Base-by-base conservation (phyloP, 805 yeast species). In the Saccharomycopsis synnaedendra region DNA sequence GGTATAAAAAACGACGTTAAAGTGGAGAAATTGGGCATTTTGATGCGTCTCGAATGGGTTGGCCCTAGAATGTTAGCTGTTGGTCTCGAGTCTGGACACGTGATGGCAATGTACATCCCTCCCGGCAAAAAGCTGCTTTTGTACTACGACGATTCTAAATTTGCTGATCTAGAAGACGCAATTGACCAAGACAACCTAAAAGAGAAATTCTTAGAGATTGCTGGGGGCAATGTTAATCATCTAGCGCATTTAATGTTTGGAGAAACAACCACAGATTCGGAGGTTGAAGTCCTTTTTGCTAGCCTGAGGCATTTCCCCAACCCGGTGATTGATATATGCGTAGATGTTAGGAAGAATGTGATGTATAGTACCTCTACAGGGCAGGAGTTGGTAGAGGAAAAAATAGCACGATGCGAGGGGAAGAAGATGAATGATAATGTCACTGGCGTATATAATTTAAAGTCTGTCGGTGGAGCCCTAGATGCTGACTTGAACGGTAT, bases 21-120 rank as follows among this genome's bases (percentile, higher is more conserved):
- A 28, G 42, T 41, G 41, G 52, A 55, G 35, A 76, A 70, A 10
- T 69, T 75, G 34, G 94, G 94, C 1, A 81, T 84, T 39, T 72
- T 82, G 9, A 83, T 86, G 87, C 72, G 69, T 42, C 55, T 82
- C 3, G 51, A 57, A 1, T 71, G 76, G 61, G 55, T 71, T 1
- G 56, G 55, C 7, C 34, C 45, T 3, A 54, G 57, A 2, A 48
- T 61, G 1, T 57, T 77, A 11, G 61, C 62, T 11, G 66, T 81
- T 4, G 95, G 94, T 1, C 85, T 74, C 57, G 95, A 85, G 59
- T 79, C 84, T 11, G 95, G 95, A 0, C 79, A 75, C 55, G 68
- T 77, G 5, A 62, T 64, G 0, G 55, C 63, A 1, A 64, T 58
- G 32, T 44, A 54, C 8, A 32, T 73, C 3, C 39, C 56, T 10